A percentile compares a stretch with the other conserved stretches of the same genome.
These are phyloP conservation scores for Crucibulum laeve DNA, from an alignment of 768 basidiomycete genomes.

Conservation along the genomic window DNA sequence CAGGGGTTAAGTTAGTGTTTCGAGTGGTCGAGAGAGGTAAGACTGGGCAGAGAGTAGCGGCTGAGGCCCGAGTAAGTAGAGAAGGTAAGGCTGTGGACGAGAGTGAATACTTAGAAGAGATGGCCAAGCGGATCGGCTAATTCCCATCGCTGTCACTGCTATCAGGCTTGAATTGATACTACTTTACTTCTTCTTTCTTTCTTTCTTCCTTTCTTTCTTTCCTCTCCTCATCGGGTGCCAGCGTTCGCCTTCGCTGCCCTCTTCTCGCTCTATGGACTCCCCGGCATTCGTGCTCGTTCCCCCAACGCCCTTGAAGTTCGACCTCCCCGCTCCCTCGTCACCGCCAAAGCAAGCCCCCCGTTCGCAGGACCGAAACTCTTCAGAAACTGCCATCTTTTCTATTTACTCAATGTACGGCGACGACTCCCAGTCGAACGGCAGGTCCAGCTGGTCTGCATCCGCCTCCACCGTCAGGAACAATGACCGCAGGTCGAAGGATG, in stretches of 20 bases:
- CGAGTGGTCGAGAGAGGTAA: too few species aligned
- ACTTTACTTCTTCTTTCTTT: conserved; percentile 1
- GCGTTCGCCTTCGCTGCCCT: background rate
- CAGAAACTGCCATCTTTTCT: conserved; percentile 74
- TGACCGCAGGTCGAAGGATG: conserved; percentile 31
- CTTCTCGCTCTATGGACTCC: conserved; percentile 26
- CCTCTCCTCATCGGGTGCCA: background rate
- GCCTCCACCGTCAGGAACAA: conserved; percentile 13
- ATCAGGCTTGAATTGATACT: background rate
- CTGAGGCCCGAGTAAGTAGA: too few species aligned
- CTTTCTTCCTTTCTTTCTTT: conserved; percentile 1
- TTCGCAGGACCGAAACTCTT: conserved; percentile 47
- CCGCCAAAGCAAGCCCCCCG: conserved; percentile 24
- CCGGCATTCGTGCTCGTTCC: conserved; percentile 34
- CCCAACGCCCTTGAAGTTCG: conserved; percentile 22
- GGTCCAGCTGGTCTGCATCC: conserved; percentile 40
- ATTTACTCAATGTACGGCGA: conserved; percentile 88
- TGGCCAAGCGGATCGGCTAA: too few species aligned
- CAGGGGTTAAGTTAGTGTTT: too few species aligned
- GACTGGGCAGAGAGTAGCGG: too few species aligned
- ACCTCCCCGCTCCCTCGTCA: conserved; percentile 15
- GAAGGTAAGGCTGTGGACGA: too few species aligned
- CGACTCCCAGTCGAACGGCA: conserved; percentile 28
- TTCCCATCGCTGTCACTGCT: conserved; percentile 1
- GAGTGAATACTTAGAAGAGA: too few species aligned